These are phyloP conservation scores for Lolium rigidum DNA, from an alignment of 176 grass and related monocot genomes.

Conservation along the genomic window DNA sequence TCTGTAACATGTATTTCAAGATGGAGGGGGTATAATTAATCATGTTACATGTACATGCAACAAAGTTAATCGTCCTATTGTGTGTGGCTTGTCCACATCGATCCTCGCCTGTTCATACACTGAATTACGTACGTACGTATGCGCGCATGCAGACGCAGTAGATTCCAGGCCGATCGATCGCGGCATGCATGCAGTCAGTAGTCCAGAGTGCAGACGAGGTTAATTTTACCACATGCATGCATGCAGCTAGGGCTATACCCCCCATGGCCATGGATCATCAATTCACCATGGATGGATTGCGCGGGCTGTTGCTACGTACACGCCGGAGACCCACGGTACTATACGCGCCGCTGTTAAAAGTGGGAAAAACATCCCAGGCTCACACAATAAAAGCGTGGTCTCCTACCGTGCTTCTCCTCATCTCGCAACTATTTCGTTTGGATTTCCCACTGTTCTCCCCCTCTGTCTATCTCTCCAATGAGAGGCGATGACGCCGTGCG, in stretches of 20 bases:
- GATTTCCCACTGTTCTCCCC: neutral
- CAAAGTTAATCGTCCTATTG: no score
- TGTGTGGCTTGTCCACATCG: neutral
- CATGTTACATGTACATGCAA: no score
- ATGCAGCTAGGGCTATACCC: conserved; percentile 20
- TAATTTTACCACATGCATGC: conserved; percentile 10
- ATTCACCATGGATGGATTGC: neutral
- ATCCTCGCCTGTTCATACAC: conserved; percentile 10
- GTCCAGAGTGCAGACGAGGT: neutral
- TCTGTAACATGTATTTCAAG: no score
- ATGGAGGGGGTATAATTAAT: no score
- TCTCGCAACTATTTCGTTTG: conserved; percentile 13
- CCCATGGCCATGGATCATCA: neutral
- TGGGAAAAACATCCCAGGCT: conserved; percentile 27
- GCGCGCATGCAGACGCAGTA: neutral
- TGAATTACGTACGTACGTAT: neutral
- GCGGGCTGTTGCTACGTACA: neutral
- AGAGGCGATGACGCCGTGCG: neutral
- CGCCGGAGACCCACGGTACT: conserved; percentile 26
- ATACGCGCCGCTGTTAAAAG: conserved; percentile 9
- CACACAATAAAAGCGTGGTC: conserved; percentile 45
- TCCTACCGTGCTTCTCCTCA: neutral
- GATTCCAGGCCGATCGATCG: conserved; percentile 4
- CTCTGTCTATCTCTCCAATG: neutral
- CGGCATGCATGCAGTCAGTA: conserved; percentile 26